Evolutionary conservation across 176 grass and related monocot species (phyloP), one percentile per base, ranked within the genome.

Genomic region (Guadua angustifolia): DNA sequence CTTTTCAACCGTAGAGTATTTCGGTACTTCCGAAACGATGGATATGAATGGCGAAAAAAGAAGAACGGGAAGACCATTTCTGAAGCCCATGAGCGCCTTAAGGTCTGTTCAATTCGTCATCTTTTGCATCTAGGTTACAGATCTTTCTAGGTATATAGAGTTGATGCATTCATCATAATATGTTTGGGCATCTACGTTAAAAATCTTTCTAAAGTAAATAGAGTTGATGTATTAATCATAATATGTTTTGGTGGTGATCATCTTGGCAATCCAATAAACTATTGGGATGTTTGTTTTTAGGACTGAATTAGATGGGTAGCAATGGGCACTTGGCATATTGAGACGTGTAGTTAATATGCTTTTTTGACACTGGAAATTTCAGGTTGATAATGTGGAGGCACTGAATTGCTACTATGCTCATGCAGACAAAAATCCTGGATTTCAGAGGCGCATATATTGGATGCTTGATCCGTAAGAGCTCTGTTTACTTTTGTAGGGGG

Each of bases 391-490:
- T 61, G 58, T 75, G 68, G 74, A 94, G 35, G 93, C 75, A 42
- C 59, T 99, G 51, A 85, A 39, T 47, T 99, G 93, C 79, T 96
- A 96, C 82, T 99, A 99, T 85, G 88, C 93, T 59, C 91, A 69
- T 51, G 91, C 47, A 76, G 83, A 87, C 21, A 42, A 89, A 82
- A 89, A 94, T 82, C 76, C 83, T 78, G 50, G 51, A 75, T 87
- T 99, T 86, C 91, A 81, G 21, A 94, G 93, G 92, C 75, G 97
- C 11, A 84, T 81, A 88, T 99, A 90, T 78, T 99, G 97, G 97
- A 96, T 96, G 91, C 93, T 99, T 75, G 91, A 96, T 78, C 93
- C 86, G 97, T 99, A 88, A 99, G 89, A 70, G 16, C 40, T 80
- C 21, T 45, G 6, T 79, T 79, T 74, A 84, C 24, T 74, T 45